Base-by-base conservation (phyloP, 2,329 filamentous ascomycete species). In the Lachnellula suecica region DNA sequence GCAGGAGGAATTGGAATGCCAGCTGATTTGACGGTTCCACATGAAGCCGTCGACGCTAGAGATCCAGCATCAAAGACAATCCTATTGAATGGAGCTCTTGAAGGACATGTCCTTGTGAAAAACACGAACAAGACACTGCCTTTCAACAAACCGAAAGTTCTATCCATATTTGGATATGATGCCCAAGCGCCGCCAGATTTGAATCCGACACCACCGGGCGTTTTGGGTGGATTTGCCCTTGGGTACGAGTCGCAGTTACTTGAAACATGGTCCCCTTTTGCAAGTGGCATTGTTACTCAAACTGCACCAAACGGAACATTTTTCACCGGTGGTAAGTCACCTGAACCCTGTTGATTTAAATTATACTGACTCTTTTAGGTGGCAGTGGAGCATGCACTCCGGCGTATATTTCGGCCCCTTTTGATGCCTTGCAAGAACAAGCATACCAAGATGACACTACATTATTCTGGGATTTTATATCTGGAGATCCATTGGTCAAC, bases 61-160 rank as follows among this genome's bases (percentile, higher is more conserved):
- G 78, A 85, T 62, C 66, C 73, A 11, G 68, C 73, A 6, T 72
- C 77, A 2, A 75, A 76, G 8, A 65, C 72, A 0, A 74, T 76
- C 0, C 65, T 84, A 0, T 62, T 84, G 0, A 71, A 81, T n/a
- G 79, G 81, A 34, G 83, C 83, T 0, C 70, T 84, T 4, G 82
- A 87, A 60, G 82, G 84, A 3, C 82, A 85, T 53, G 83, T 87
- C 11, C 67, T 88, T 20, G 72, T 88, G 22, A 88, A 88, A 71
- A 83, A 84, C 50, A 63, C 60, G 1, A 72, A 75, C 50, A 68
- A 70, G 8, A 65, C 75, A 2, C 70, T 84, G 1, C 81, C 81
- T 0, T 66, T 84, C 4, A 72, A 73, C 23, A 66, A 66, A 7
- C 74, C 73, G 10, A 70, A 73, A 52, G 61, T 81, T 53, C 57